Base-by-base conservation (phyloP, 352 stramenopile genomes). In the Blastocystis sp. region DNA sequence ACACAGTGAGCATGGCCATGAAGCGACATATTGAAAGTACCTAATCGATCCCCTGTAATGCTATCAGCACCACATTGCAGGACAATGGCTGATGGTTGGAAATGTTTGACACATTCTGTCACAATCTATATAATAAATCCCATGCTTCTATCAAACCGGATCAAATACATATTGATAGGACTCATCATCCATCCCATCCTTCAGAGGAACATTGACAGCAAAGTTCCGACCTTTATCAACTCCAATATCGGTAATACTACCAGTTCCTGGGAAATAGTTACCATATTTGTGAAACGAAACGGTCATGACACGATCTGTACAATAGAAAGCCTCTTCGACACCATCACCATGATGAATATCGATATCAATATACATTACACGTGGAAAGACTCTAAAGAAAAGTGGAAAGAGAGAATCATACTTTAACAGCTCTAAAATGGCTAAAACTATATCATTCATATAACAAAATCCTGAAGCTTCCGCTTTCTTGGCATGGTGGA, bases 41-140 rank as follows among this genome's bases (percentile, higher is more conserved):
- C 96, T 6, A 99, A 92, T 33, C 96, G 94, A 91, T 99, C 97
- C 48, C 95, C 95, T 0, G 95, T 97, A 24, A 99, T 92, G 1
- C 94, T 98, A 91, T 99, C 97, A 0, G 97, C 96, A 68, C 97
- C 97, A 91, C 97, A 99, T 91, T 99, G 96, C 30, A 99, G 91
- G 15, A 99, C 96, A 54, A 99, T 93, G 1, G 96, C 97, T 3
- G 94, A 92, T 1, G 94, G 94, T 40, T 91, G 89, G 90, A 93
- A 96, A 1, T 93, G 88, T 51, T 96, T 92, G 92, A 92, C 91
- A 75, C 92, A 91, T 48, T 89, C 79, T 17, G 22, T 56, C 2
- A 92, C 88, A 7, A 77, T 54, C 73, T 91, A 78, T 35, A 33
- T 69, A 40, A 40, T 22, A 19, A 73, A 95, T 94, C 89, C 94